A percentile compares a stretch with the other conserved stretches of the same genome.
These are phyloP conservation scores for Pseudoneurospora amorphoporcata DNA, from an alignment of 495 filamentous ascomycete genomes.

Conservation along the genomic window DNA sequence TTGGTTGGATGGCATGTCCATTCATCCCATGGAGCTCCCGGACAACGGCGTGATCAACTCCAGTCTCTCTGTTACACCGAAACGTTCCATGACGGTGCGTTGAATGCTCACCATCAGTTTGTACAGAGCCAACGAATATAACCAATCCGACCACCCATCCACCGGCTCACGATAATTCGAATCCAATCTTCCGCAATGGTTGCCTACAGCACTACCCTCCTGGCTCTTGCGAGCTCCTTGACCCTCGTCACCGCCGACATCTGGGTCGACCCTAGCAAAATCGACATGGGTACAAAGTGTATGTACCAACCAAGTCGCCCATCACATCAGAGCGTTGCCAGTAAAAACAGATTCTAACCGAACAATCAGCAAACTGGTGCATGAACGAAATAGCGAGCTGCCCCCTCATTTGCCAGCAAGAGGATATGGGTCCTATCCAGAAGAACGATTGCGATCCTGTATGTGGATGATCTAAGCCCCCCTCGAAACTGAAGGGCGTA, in stretches of 20 bases:
- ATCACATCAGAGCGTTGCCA: neutral
- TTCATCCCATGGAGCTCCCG: neutral
- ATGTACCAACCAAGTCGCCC: conserved; percentile 8
- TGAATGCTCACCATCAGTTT: neutral
- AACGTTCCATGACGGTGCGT: neutral
- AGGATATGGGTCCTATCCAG: conserved; percentile 37
- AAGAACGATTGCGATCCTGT: conserved; percentile 65
- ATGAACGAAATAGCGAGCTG: conserved; percentile 53
- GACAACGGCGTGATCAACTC: neutral
- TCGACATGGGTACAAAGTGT: conserved; percentile 37
- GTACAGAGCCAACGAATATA: neutral
- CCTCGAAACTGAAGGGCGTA: neutral
- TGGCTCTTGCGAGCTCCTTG: conserved; percentile 36
- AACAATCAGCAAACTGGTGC: conserved; percentile 56
- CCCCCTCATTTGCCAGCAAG: conserved; percentile 70
- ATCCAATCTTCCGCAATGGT: conserved; percentile 27
- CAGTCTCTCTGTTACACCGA: neutral
- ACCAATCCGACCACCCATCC: neutral
- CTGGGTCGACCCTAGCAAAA: conserved; percentile 49
- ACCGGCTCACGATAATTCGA: neutral
- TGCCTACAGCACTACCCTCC: conserved; percentile 31
- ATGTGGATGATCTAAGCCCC: conserved; percentile 22
- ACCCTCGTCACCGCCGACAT: conserved; percentile 34
- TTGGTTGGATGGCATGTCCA: neutral
- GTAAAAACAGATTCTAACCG: conserved; percentile 13